Percentiles rank a stretch among this genome's conserved stretches.
Conservation (phyloP, 2,329 filamentous ascomycete genomes). For the Ophiostoma sp. region DNA sequence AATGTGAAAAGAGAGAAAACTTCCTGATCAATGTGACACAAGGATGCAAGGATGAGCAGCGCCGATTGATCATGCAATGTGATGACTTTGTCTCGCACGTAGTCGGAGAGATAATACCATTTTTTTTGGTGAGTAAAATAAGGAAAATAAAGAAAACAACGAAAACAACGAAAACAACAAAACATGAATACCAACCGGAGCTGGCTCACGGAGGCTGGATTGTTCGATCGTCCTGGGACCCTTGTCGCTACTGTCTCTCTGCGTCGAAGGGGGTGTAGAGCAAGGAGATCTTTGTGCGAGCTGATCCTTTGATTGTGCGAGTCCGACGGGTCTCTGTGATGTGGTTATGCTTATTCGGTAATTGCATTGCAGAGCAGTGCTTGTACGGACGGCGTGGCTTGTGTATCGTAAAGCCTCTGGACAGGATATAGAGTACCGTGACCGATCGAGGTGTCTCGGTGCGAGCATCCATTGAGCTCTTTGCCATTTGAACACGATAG, state of each 20-base stretch:
- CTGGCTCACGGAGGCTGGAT: not conserved
- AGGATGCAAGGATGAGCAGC: not conserved
- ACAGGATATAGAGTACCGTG: too few relatives aligned
- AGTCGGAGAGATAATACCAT: too few relatives aligned
- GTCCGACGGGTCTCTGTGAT: not conserved
- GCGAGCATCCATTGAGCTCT: not conserved
- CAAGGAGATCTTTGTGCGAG: not conserved
- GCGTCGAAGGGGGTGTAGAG: not conserved
- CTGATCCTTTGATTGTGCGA: not conserved
- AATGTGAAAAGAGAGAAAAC: not conserved
- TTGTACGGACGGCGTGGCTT: too few relatives aligned
- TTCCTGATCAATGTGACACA: slow-evolving; percentile 1
- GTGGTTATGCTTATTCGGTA: not conserved
- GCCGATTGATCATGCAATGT: not conserved
- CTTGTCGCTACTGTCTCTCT: too few relatives aligned
- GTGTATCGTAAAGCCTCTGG: too few relatives aligned
- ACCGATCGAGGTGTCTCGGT: not conserved
- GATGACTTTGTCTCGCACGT: not conserved
- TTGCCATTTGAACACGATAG: not conserved
- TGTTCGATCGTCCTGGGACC: too few relatives aligned
- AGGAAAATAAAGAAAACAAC: not conserved
- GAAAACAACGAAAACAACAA: not conserved
- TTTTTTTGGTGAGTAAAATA: not conserved
- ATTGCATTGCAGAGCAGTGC: too few relatives aligned
- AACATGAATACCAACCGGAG: not conserved